Evolutionary conservation across 345 rosid genomes (phyloP).

Genomic region (Hypericum androsaemum): DNA sequence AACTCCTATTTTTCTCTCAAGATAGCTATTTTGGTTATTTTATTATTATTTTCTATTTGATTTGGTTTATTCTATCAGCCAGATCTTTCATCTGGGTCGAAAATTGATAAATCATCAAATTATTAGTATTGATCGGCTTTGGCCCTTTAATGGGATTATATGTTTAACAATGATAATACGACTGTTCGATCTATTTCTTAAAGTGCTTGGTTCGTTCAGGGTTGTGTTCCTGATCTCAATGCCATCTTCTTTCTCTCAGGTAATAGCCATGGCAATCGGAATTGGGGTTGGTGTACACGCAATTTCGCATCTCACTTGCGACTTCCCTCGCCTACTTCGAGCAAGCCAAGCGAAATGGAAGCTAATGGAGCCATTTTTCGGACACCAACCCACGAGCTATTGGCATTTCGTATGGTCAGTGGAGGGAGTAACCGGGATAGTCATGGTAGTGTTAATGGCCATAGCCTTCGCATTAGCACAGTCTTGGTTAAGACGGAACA

Average conservation of each 20-base stretch:
- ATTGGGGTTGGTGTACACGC: constrained; percentile 56
- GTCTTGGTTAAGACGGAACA: constrained; percentile 61
- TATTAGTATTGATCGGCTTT: no score
- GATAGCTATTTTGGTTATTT: no score
- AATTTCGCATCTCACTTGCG: constrained; percentile 51
- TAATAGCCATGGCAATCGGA: constrained; percentile 51
- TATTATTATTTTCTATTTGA: no score
- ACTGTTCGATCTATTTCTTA: no score
- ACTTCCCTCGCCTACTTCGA: constrained; percentile 49
- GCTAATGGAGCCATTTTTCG: constrained; percentile 46
- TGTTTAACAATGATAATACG: no score
- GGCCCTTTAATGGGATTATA: no score
- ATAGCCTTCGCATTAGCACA: constrained; percentile 67
- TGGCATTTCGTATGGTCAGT: constrained; percentile 54
- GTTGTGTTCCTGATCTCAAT: no score
- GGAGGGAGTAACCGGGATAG: constrained; percentile 55
- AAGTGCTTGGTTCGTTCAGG: no score
- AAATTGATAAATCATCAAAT: no score
- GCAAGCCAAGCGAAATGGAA: constrained; percentile 48
- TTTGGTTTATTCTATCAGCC: no score
- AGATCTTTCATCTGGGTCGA: no score
- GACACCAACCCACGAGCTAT: constrained; percentile 48
- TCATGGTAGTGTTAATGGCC: constrained; percentile 62
- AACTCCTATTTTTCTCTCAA: no score
- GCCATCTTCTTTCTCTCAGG: constrained; percentile 32